phyloP scores from a whole-genome alignment of 768 basidiomycete genomes.

The Paxillus ammoniavirescens region DNA sequence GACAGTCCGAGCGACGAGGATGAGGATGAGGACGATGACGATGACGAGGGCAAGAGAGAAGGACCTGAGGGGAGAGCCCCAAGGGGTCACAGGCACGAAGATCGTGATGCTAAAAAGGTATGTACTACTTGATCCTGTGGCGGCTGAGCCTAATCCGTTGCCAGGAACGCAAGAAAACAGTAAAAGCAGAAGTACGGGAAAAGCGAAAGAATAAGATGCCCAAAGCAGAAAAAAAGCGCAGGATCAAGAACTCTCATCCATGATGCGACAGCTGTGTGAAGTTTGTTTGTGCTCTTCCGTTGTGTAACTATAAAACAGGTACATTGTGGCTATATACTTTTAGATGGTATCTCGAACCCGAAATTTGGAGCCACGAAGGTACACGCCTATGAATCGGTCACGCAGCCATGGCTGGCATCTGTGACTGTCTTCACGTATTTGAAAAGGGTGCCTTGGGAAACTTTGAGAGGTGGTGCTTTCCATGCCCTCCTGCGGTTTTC shows the following conservation, averaged over 20 bases:
- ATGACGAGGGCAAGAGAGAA: conserved; percentile 35
- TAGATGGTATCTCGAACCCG: conserved; percentile 8
- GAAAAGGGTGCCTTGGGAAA: conserved; percentile 75
- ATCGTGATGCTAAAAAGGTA: conserved; percentile 88
- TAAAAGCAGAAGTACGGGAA: conserved; percentile 85
- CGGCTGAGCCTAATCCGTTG: conserved; percentile 9
- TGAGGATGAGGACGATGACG: conserved; percentile 35
- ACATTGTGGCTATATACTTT: conserved; percentile 8
- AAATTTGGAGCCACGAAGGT: conserved; percentile 7
- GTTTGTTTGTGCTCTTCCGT: background rate
- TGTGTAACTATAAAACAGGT: conserved; percentile 1
- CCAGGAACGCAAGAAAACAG: conserved; percentile 89
- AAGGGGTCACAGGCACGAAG: conserved; percentile 90
- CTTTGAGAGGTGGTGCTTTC: conserved; percentile 86
- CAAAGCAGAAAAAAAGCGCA: conserved; percentile 90
- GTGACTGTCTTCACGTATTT: conserved; percentile 87
- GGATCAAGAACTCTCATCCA: conserved; percentile 53
- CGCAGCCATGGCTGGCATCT: conserved; percentile 91
- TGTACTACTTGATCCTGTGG: conserved; percentile 3
- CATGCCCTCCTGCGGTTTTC: conserved; percentile 67
- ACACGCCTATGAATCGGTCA: conserved; percentile 70
- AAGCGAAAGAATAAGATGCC: conserved; percentile 92
- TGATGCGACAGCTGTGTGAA: conserved; percentile 17
- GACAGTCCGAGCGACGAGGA: conserved; percentile 32
- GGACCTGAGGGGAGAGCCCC: conserved; percentile 52